Evolutionary conservation across 805 yeast genomes (phyloP).

Genomic region (Pichia cephalocereana): DNA sequence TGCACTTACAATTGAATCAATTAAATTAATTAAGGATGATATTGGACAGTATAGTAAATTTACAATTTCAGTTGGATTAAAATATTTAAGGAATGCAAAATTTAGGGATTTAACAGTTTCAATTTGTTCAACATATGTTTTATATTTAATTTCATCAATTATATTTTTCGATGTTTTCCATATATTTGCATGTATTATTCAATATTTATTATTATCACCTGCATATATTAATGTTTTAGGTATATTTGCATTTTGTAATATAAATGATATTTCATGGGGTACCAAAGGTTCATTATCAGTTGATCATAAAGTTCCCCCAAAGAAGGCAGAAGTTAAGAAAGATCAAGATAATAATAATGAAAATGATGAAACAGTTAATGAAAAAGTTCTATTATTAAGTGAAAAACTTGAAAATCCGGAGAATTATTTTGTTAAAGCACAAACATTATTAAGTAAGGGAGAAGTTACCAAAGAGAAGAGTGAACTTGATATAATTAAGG

Average conservation of each 20-base stretch:
- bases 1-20: conserved; percentile 49
- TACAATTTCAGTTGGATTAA: conserved; percentile 24
- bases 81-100: conserved; percentile 52
- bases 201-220: conserved; percentile 76
- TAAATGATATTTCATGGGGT: conserved; percentile 96
- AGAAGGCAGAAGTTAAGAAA: conserved; percentile 37
- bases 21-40: conserved; percentile 40
- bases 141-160: conserved; percentile 69
- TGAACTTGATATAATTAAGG: conserved; percentile 30
- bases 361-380: conserved; percentile 9
- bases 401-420: conserved; percentile 26
- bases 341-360: conserved; percentile 7
- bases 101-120: conserved; percentile 83
- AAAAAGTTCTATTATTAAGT: conserved; percentile 19
- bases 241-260: conserved; percentile 89
- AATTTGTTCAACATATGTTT: conserved; percentile 68
- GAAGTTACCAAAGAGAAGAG: conserved; percentile 41
- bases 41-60: conserved; percentile 19
- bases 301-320: conserved; percentile 40
- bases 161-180: conserved; percentile 86
- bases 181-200: conserved; percentile 75
- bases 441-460: conserved; percentile 29
- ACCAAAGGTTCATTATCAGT: conserved; percentile 70
- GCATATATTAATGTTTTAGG: conserved; percentile 83
- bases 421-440: conserved; percentile 20